Evolutionary conservation across 129 eudicot species (phyloP).

Genomic region (Rutidosis leptorrhynchoides): DNA sequence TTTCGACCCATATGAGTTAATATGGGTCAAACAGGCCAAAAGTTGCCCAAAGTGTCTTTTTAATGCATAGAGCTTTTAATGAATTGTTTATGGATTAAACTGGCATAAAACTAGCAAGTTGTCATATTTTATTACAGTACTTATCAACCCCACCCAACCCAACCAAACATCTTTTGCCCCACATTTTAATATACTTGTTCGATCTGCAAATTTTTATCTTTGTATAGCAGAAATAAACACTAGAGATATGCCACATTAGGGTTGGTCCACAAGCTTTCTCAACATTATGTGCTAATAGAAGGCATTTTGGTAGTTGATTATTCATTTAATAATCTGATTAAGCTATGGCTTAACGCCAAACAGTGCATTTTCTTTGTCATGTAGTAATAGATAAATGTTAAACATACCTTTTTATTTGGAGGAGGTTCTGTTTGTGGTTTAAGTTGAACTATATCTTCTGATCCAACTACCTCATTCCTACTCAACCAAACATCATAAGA

Average conservation of each 20-base stretch:
- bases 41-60: not conserved
- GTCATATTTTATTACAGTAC: not conserved
- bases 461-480: slow-evolving; percentile 39
- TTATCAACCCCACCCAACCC: not conserved
- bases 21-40: not conserved
- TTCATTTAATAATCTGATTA: slow-evolving; percentile 5
- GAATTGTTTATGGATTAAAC: not conserved
- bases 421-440: slow-evolving; percentile 49
- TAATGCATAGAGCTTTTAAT: not conserved
- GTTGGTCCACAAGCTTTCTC: slow-evolving; percentile 5
- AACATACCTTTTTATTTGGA: slow-evolving; percentile 52
- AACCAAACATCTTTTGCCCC: not conserved
- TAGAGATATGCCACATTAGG: slow-evolving; percentile 9
- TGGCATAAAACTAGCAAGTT: not conserved
- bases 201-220: not conserved
- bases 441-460: slow-evolving; percentile 21
- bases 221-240: not conserved
- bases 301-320: not conserved
- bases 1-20: not conserved
- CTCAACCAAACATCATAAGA: slow-evolving; percentile 1
- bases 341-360: not conserved
- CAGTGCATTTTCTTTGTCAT: not conserved
- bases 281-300: not conserved
- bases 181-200: not conserved
- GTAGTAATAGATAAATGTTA: slow-evolving; percentile 14